These are phyloP conservation scores for Phytophthora tentaculata DNA, from an alignment of 352 stramenopile species.

Conservation along the genomic window DNA sequence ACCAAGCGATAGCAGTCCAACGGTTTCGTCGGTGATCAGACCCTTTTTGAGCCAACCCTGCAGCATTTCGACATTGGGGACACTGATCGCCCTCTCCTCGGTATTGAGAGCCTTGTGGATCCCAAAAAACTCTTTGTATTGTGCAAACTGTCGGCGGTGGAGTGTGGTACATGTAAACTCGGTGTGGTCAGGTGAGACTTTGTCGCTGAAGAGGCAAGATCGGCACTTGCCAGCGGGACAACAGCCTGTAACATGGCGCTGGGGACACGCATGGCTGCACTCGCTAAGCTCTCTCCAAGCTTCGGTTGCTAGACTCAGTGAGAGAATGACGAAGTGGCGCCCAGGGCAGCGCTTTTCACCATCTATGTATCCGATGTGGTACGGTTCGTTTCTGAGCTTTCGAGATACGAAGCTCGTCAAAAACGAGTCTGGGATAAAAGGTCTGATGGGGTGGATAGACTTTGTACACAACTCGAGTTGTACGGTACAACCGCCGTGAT, in stretches of 20 bases:
- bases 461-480: no score
- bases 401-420: not conserved
- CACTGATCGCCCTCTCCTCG: conserved; percentile 13
- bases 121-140: conserved; percentile 2
- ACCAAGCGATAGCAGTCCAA: conserved; percentile 3
- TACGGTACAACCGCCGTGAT: no score
- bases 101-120: not conserved
- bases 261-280: not conserved
- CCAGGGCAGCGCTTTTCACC: not conserved
- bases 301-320: not conserved
- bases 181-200: not conserved
- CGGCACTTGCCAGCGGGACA: not conserved
- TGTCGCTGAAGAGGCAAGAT: not conserved
- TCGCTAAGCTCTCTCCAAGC: not conserved
- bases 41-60: conserved; percentile 14
- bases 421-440: not conserved
- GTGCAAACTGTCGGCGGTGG: not conserved
- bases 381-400: not conserved
- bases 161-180: no score
- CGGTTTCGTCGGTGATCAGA: conserved; percentile 4
- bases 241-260: not conserved
- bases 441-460: no score
- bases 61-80: conserved; percentile 2
- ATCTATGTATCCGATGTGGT: not conserved
- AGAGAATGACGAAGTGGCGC: not conserved